Conservation (phyloP, 2,329 filamentous ascomycete genomes). For the Aspergillus arachidicola region DNA sequence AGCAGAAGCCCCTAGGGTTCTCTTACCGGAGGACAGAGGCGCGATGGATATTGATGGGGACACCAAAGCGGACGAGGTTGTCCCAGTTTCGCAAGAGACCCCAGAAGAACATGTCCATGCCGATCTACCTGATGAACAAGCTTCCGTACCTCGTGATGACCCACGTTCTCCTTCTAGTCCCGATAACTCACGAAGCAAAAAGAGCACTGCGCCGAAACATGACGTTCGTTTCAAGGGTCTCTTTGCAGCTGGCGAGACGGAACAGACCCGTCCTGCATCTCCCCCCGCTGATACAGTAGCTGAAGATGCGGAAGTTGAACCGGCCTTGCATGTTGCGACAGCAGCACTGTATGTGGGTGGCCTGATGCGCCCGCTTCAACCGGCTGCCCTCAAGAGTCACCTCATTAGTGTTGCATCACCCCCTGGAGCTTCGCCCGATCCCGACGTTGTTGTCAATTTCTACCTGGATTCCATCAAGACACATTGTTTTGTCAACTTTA, state of each 20-base stretch:
- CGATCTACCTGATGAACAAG: constrained; percentile 23
- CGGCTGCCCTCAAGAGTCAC: constrained; percentile 67
- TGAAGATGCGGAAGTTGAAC: constrained; percentile 48
- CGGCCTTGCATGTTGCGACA: constrained; percentile 72
- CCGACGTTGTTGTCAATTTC: constrained; percentile 65
- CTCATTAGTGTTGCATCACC: constrained; percentile 69
- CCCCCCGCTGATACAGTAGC: constrained; percentile 29
- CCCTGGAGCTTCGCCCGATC: constrained; percentile 52
- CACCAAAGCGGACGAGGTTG: constrained; percentile 13
- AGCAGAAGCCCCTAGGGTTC: constrained; percentile 38
- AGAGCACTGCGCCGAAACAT: constrained; percentile 31
- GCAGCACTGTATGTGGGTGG: constrained; percentile 84
- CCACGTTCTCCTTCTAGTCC: constrained; percentile 6
- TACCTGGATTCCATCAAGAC: constrained; percentile 84
- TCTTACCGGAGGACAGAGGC: constrained; percentile 34
- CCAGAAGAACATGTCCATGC: constrained; percentile 9
- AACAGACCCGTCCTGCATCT: constrained; percentile 28
- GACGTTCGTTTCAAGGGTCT: constrained; percentile 55
- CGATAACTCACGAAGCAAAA: constrained; percentile 16
- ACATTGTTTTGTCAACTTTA: constrained; percentile 80
- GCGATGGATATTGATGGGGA: constrained; percentile 15
- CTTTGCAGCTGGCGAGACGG: constrained; percentile 38
- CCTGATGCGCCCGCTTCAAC: constrained; percentile 82
- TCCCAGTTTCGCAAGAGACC: constrained; percentile 23
- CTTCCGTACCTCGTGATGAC: constrained; percentile 17